Percentiles rank a stretch among this genome's conserved stretches.
Evolutionary conservation across 176 grass and related monocot genomes (phyloP).

Genomic region (Cocos nucifera): DNA sequence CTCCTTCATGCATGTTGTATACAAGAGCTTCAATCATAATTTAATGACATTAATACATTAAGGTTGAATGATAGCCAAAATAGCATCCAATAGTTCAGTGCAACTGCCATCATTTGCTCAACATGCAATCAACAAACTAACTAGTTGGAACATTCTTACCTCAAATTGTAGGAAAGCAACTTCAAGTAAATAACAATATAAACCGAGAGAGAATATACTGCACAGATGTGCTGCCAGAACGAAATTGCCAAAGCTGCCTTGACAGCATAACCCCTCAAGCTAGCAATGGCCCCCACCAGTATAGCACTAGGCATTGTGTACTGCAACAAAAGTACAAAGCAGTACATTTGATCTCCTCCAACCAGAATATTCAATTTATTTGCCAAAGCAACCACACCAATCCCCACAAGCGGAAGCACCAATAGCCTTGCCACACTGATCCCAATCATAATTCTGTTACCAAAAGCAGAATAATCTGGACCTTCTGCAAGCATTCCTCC

Average conservation of each 20-base stretch:
- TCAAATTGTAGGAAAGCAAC: slow-evolving; percentile 51
- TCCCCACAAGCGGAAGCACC: slow-evolving; percentile 71
- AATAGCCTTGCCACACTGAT: slow-evolving; percentile 73
- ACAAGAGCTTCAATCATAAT: too few relatives aligned
- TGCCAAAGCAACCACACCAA: slow-evolving; percentile 65
- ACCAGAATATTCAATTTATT: slow-evolving; percentile 64
- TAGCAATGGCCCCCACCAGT: slow-evolving; percentile 78
- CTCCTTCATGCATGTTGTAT: background rate
- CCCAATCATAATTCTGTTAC: slow-evolving; percentile 54
- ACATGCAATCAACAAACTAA: too few relatives aligned
- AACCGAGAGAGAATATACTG: slow-evolving; percentile 69
- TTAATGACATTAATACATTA: too few relatives aligned
- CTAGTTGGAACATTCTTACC: background rate
- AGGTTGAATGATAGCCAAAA: too few relatives aligned
- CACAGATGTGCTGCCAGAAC: slow-evolving; percentile 96
- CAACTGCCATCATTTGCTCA: too few relatives aligned
- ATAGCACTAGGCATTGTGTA: slow-evolving; percentile 83
- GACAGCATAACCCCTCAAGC: slow-evolving; percentile 75
- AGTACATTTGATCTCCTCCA: slow-evolving; percentile 60
- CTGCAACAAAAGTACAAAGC: slow-evolving; percentile 78
- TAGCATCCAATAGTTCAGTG: too few relatives aligned
- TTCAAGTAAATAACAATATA: slow-evolving; percentile 79
- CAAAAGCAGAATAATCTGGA: slow-evolving; percentile 71
- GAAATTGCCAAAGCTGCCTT: slow-evolving; percentile 76
- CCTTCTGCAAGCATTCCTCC: slow-evolving; percentile 92